These are phyloP conservation scores for Eremothecium gossypii DNA, from an alignment of 1,139 yeast species.

Conservation along the genomic window DNA sequence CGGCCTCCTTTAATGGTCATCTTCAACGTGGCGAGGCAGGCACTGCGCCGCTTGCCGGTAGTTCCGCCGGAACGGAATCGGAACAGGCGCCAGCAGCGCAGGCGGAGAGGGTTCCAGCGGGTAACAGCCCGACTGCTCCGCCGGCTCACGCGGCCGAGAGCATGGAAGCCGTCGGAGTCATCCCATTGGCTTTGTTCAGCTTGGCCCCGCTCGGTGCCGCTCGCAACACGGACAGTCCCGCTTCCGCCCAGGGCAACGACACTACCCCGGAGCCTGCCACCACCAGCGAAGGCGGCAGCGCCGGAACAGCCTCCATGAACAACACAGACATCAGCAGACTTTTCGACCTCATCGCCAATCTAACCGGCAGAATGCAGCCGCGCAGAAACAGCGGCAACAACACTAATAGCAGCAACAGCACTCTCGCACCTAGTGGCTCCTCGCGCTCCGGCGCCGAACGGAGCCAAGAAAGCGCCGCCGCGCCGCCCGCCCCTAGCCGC, in stretches of 20 bases:
- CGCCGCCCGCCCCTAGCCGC: not conserved
- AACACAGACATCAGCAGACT: constrained; percentile 3
- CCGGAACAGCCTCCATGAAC: constrained; percentile 1
- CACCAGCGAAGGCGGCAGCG: not conserved
- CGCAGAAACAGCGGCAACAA: not conserved
- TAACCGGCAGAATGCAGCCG: constrained; percentile 1
- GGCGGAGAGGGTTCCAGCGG: not conserved
- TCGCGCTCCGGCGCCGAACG: too few species aligned
- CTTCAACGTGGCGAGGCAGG: not conserved
- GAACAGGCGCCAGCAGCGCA: not conserved
- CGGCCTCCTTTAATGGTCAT: not conserved
- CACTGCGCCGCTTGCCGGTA: not conserved
- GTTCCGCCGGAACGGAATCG: not conserved
- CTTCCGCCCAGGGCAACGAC: not conserved
- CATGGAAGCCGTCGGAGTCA: constrained; percentile 2
- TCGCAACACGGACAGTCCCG: not conserved
- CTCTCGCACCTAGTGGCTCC: too few species aligned
- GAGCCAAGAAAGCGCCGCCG: not conserved
- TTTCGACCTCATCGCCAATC: constrained; percentile 3
- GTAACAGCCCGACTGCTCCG: not conserved
- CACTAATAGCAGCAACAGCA: too few species aligned
- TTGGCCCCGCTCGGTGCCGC: not conserved
- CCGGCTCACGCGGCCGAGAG: not conserved
- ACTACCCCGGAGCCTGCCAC: not conserved
- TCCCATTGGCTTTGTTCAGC: constrained; percentile 3